Base-by-base conservation (phyloP, 352 stramenopile species). In the Pythium brachiatum region DNA sequence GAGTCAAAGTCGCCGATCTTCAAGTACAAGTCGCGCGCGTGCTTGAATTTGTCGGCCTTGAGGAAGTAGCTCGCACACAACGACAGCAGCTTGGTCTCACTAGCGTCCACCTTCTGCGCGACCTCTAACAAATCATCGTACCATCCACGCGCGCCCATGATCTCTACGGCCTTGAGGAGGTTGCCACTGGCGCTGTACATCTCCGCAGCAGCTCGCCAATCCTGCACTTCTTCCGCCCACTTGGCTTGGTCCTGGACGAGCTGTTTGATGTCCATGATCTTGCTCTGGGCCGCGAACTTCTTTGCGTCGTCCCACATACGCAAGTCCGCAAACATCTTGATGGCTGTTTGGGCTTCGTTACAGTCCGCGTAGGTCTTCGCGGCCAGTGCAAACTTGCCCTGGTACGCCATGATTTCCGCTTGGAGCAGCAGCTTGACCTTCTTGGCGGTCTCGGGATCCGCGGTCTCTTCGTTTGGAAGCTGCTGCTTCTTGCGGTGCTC, bases 271-370 rank as follows among this genome's bases (percentile, higher is more conserved):
- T 98, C 88, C 31, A 94, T 70, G 43, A 81, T 79, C 44, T 87
- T 89, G 41, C 73, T 84, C 60, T 88, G 83, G 12, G 74, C 79
- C 3, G 92, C 91, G 46, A 97, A 96, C 21, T 81, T 81, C 73
- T 98, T 98, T 31, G 95, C 95, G 57, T 98, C 86, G 31, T 98
- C 93, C 93, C 94, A 98, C 75, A 96, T 84, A 8, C 94, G 75
- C 20, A 98, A 60, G 57, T 98, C 90, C 0, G 88, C 80, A 69
- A 97, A 98, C 78, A 98, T 92, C 78, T 97, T 91, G 58, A 98
- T 97, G 1, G 95, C 92, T 15, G 78, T 81, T 34, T 91, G 73
- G n/a, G 88, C 65, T 44, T 96, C 83, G 34, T 80, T 86, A 52
- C 78, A 85, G 56, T 95, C 81, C 1, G 82, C 69, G 55, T 89